phyloP scores from a whole-genome alignment of 176 grass and related monocot genomes.

The Bromus sterilis region DNA sequence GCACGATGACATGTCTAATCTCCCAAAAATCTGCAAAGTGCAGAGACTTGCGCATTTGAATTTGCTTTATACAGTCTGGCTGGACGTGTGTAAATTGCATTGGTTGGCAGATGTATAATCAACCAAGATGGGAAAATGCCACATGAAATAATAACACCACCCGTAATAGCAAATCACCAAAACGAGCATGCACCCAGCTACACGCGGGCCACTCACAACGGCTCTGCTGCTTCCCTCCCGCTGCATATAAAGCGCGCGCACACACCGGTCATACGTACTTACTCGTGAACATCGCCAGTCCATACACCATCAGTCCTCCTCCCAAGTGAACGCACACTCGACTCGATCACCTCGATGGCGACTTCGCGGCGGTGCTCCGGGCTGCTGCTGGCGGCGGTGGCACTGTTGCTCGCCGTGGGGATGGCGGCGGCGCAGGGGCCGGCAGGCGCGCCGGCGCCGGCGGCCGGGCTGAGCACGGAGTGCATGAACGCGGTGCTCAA shows the following conservation, averaged over 20 bases:
- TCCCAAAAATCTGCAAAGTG: neutral
- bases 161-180: neutral
- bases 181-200: neutral
- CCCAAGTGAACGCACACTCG: neutral
- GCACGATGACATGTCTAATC: neutral
- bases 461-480: constrained; percentile 14
- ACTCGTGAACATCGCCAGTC: neutral
- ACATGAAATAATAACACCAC: neutral
- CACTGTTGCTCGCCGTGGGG: constrained; percentile 16
- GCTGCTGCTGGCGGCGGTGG: neutral
- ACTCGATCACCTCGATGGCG: constrained; percentile 14
- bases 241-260: neutral
- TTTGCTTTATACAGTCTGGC: neutral
- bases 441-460: constrained; percentile 22
- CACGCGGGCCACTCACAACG: neutral
- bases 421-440: constrained; percentile 24
- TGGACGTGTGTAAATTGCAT: neutral
- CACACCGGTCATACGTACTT: neutral
- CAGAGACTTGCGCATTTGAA: neutral
- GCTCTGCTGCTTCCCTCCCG: neutral
- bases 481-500: constrained; percentile 62
- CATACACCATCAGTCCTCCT: neutral
- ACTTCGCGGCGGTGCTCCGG: neutral
- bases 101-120: neutral
- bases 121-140: neutral